These are phyloP conservation scores for Fusarium sp. DNA, from an alignment of 2,329 filamentous ascomycete species.

Conservation along the genomic window DNA sequence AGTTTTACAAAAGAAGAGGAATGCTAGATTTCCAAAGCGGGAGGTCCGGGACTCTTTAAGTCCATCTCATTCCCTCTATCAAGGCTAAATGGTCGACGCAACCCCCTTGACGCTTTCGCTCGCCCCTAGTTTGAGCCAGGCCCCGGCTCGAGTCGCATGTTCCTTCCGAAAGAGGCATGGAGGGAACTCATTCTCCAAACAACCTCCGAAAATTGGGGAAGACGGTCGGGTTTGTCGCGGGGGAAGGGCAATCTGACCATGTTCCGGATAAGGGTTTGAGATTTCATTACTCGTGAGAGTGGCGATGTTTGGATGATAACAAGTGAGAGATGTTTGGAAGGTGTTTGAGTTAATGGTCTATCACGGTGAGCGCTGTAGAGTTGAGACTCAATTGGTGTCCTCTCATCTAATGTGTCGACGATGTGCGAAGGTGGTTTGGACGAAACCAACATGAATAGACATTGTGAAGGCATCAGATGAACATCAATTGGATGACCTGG, in stretches of 20 bases:
- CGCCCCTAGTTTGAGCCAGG: constrained; percentile 5
- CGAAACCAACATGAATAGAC: neutral
- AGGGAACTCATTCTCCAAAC: constrained; percentile 8
- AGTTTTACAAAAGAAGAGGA: neutral
- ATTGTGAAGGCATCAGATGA: neutral
- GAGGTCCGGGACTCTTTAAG: neutral
- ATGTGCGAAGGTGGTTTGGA: neutral
- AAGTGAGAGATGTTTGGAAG: neutral
- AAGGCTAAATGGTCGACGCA: neutral
- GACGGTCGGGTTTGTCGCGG: neutral
- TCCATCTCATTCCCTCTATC: neutral
- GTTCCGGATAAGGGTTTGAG: neutral
- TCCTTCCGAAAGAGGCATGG: constrained; percentile 33
- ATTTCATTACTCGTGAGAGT: neutral
- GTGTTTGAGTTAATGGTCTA: neutral
- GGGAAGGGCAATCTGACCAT: neutral
- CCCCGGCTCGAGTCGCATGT: constrained; percentile 22
- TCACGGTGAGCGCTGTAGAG: no score
- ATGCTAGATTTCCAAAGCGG: neutral
- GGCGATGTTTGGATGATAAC: neutral
- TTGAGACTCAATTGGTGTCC: neutral
- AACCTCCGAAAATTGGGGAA: constrained; percentile 14
- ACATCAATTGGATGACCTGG: no score
- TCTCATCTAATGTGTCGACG: neutral
- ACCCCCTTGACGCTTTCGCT: constrained; percentile 6